Evolutionary conservation across 805 yeast species (phyloP), one percentile per base, ranked within the genome.

Genomic region (Nakazawaea wyomingensis): DNA sequence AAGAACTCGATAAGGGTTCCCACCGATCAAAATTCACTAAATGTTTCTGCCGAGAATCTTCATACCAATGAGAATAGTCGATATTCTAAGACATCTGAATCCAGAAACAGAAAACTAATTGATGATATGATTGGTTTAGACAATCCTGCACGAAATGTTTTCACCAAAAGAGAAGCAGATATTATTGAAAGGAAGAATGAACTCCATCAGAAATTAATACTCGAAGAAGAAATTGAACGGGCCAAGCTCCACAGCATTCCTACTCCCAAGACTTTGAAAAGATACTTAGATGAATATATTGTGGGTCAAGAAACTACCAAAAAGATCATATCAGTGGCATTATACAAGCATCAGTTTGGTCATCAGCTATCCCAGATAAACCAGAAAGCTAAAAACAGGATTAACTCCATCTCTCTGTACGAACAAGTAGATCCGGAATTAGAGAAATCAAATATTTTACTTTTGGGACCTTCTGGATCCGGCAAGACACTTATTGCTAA

Each of bases 391-490:
- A 11, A n/a, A 10, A 14, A 29, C 16, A 11, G 13, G 13, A 14
- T 29, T 11, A 44, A 46, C 13, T 34, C 48, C 4, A 34, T 36
- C 13, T 28, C 22, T 5, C 14, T 29, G 33, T 65, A 61, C 34
- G 63, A 60, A 17, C 57, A 54, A 6, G 43, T 51, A 36, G 64
- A 64, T 36, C 61, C 75, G n/a, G 73, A 70, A 37, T 53, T 77
- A 36, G 76, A 75, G 41, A 78, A 78, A 48, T 73, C 82, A 24
- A 78, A 78, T 55, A 70, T 78, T 1, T 51, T 78, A 36, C 56
- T 78, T 1, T 57, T 78, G 7, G 84, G 84, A 0, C 84, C 84
- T 0, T 73, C 80, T 5, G 84, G 84, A 1, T 71, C 80, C 3
- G 83, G 84, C 16, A 78, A 78, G 53, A 78, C 84, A 0, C 53